phyloP scores from a whole-genome alignment of 805 yeast genomes.

The Metschnikowia corniflorae region DNA sequence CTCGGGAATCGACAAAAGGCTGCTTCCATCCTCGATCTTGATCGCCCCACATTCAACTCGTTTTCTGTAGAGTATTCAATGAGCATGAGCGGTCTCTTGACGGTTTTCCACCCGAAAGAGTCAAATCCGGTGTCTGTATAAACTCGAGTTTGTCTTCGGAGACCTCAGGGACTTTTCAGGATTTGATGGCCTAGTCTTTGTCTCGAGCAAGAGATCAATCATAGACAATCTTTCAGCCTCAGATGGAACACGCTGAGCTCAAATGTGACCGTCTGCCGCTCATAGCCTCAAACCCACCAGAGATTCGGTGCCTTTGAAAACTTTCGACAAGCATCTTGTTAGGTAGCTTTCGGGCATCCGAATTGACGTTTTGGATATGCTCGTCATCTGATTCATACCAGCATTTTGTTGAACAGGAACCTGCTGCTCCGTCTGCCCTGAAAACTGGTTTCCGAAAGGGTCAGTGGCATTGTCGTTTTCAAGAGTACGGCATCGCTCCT shows the following conservation, averaged over 20 bases:
- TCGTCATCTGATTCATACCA: too few relatives aligned
- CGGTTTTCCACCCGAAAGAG: conserved; percentile 25
- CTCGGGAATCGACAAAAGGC: conserved; percentile 47
- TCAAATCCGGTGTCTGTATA: conserved; percentile 15
- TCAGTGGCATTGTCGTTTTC: too few relatives aligned
- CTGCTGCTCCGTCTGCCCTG: too few relatives aligned
- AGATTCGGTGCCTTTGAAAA: too few relatives aligned
- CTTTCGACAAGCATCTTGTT: too few relatives aligned
- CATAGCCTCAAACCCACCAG: too few relatives aligned
- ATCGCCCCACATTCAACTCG: conserved; percentile 24
- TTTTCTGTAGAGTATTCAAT: conserved; percentile 28
- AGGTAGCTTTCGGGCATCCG: too few relatives aligned
- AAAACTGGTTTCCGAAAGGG: too few relatives aligned
- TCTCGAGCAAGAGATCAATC: conserved; percentile 46
- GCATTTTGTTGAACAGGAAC: too few relatives aligned
- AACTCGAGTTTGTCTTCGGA: conserved; percentile 21
- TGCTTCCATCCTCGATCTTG: conserved; percentile 53
- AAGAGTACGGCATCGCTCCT: too few relatives aligned
- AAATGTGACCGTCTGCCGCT: conserved; percentile 70
- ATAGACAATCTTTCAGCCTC: conserved; percentile 70
- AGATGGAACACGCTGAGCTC: conserved; percentile 78
- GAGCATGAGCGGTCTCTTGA: conserved; percentile 46
- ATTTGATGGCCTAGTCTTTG: conserved; percentile 16
- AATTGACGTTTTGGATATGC: too few relatives aligned
- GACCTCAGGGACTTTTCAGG: conserved; percentile 14